Percentiles rank a stretch among this genome's conserved stretches.
phyloP scores from a whole-genome alignment of 441 rosid genomes.

The Populus hybrid region DNA sequence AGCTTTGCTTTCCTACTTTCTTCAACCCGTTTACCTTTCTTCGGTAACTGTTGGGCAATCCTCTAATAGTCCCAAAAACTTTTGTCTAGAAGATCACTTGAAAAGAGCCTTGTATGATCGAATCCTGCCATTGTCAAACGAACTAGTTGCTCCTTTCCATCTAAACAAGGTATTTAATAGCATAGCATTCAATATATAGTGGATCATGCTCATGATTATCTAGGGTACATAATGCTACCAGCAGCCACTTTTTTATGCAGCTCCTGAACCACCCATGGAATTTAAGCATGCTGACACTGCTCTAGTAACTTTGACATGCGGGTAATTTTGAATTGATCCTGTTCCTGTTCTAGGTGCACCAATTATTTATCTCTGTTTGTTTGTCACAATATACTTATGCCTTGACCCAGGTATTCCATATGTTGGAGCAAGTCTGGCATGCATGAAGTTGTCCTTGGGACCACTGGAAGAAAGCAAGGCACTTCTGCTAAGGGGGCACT shows the following conservation, averaged over 20 bases:
- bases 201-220: constrained; percentile 1
- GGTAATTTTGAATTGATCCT: constrained; percentile 37
- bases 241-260: constrained; percentile 69
- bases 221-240: constrained; percentile 21
- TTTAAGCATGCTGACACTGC: constrained; percentile 90
- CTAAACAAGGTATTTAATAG: constrained; percentile 54
- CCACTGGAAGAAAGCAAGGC: constrained; percentile 93
- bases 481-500: constrained; percentile 81
- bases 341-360: constrained; percentile 13
- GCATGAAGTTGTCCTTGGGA: constrained; percentile 93
- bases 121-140: constrained; percentile 40
- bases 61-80: constrained; percentile 33
- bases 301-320: constrained; percentile 80
- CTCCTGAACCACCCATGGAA: constrained; percentile 64
- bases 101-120: constrained; percentile 55
- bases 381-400: constrained; percentile 9
- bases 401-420: constrained; percentile 63
- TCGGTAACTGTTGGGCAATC: constrained; percentile 71
- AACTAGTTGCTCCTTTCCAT: constrained; percentile 43
- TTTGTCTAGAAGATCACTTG: constrained; percentile 47
- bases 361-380: constrained; percentile 11
- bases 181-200: constrained; percentile 16
- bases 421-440: constrained; percentile 85
- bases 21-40: constrained; percentile 71
- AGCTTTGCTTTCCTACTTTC: constrained; percentile 70